Evolutionary conservation across 768 basidiomycete genomes (phyloP).

Genomic region (Trametopsis cervina): DNA sequence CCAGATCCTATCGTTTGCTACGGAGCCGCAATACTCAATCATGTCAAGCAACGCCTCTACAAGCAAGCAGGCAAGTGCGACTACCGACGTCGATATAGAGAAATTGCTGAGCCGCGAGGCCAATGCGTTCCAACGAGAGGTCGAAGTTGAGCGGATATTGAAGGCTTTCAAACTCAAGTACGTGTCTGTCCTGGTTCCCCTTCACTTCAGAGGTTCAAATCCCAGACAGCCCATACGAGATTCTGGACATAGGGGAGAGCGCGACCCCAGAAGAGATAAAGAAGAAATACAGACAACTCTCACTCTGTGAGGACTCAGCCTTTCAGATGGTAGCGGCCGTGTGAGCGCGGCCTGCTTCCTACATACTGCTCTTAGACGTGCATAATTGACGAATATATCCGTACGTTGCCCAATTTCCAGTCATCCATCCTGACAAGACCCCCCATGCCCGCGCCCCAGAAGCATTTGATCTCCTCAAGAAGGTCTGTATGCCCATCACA

Average conservation of each 20-base stretch:
- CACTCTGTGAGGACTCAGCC: conserved; percentile 55
- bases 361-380: neutral
- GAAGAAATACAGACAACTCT: conserved; percentile 80
- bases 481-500: conserved; percentile 40
- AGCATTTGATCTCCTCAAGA: conserved; percentile 91
- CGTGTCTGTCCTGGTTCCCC: too few relatives aligned
- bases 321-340: neutral
- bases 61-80: conserved; percentile 14
- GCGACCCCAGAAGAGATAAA: conserved; percentile 81
- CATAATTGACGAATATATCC: neutral
- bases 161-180: conserved; percentile 96
- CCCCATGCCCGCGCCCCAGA: conserved; percentile 82
- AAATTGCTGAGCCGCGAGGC: conserved; percentile 75
- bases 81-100: conserved; percentile 58
- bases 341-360: neutral
- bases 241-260: conserved; percentile 70
- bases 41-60: conserved; percentile 20
- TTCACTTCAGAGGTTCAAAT: neutral
- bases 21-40: neutral
- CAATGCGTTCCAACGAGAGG: conserved; percentile 78
- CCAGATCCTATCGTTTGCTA: neutral
- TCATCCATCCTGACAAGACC: conserved; percentile 99
- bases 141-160: conserved; percentile 87
- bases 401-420: conserved; percentile 48
- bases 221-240: conserved; percentile 92